Evolutionary conservation across 2,329 filamentous ascomycete genomes (phyloP), one percentile per base, ranked within the genome.

Genomic region (Colletotrichum agaves): DNA sequence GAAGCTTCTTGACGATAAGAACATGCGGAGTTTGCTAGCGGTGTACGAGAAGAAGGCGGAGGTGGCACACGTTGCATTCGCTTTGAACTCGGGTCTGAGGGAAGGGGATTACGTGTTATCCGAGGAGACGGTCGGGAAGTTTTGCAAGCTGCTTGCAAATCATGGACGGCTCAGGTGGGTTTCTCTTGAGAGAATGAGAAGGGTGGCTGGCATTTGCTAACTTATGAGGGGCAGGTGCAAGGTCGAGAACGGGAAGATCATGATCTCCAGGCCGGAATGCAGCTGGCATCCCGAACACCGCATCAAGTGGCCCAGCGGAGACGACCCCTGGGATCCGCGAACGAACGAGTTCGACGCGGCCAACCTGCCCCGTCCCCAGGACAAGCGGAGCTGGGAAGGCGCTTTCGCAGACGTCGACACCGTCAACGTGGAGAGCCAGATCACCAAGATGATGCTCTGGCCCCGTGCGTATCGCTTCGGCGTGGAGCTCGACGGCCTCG

Each of bases 391-490:
- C 17, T 77, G 76, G 72, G 68, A 72, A 39, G 46, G 47, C 4
- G 43, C 75, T 7, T 70, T 75, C 7, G 21, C 49, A 19, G 63
- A 69, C 71, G 11, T 74, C 73, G 61, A 74, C 44, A 56, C 76
- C 21, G 59, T 68, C 44, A 47, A 69, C 60, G 19, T 39, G 2
- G 56, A 23, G 3, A 46, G 72, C 6, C 65, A 44, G 6, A 73
- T 55, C 17, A 69, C 61, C 6, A 69, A 69, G 44, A 33, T 75
- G 31, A 77, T 77, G 67, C 73, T 78, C 63, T 74, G 75, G 58
- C 74, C 77, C 23, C 71, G 82, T 19, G 79, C 76, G 21, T 82
- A 76, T 67, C 80, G 81, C 43, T 75, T 83, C 64, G 81, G 81
- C 27, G 70, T 72, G 49, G 81, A 79, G 4, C 69, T 78, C 21